A percentile compares a stretch with the other conserved stretches of the same genome.
Conservation (phyloP, 352 stramenopile genomes). For the Blastocystis sp. region DNA sequence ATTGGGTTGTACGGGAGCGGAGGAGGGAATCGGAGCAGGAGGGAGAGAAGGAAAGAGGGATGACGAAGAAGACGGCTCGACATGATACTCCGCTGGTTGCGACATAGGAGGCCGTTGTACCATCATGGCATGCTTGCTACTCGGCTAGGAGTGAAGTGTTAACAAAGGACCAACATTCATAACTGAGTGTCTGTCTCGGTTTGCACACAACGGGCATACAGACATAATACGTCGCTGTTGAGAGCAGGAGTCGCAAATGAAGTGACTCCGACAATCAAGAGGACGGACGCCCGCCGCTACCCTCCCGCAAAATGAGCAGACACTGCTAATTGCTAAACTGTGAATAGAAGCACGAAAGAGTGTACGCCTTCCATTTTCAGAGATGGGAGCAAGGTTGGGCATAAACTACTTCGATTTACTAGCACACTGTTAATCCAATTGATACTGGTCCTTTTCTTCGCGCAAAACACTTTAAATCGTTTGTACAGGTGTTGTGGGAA, state of each 20-base stretch:
- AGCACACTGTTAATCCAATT: no score
- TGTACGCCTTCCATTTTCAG: slow-evolving; percentile 64
- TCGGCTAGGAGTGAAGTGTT: slow-evolving; percentile 1
- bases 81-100: no score
- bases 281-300: not conserved
- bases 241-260: slow-evolving; percentile 41
- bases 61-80: no score
- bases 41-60: no score
- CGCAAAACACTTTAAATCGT: no score
- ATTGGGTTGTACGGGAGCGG: no score
- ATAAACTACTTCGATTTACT: not conserved
- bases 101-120: no score
- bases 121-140: not conserved
- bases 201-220: slow-evolving; percentile 35
- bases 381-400: slow-evolving; percentile 58
- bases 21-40: no score
- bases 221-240: not conserved
- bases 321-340: slow-evolving; percentile 30
- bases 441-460: no score
- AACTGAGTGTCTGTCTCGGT: slow-evolving; percentile 2
- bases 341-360: not conserved
- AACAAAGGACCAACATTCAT: not conserved
- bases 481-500: no score
- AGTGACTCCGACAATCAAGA: slow-evolving; percentile 63
- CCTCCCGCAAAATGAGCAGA: slow-evolving; percentile 65